Conservation (phyloP, 495 filamentous ascomycete genomes). For the Penicillium cosmopolitanum region DNA sequence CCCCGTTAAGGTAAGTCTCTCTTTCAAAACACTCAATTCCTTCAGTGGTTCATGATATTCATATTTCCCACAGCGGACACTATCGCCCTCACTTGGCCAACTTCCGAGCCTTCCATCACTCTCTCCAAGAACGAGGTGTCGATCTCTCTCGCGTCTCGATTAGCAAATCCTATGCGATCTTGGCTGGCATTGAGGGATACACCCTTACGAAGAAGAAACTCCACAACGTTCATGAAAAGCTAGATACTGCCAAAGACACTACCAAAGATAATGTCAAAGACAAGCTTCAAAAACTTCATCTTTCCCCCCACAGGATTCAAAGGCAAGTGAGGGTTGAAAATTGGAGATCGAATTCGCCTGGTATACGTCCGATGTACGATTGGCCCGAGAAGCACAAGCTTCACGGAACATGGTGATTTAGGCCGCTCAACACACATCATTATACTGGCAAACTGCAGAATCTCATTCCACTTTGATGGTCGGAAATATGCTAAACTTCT, state of each 20-base stretch:
- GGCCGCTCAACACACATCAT: no score
- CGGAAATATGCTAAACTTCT: no score
- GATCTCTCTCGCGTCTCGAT: slow-evolving; percentile 80
- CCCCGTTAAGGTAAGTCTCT: slow-evolving; percentile 37
- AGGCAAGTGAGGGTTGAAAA: background rate
- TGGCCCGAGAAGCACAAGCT: no score
- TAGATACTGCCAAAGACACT: slow-evolving; percentile 27
- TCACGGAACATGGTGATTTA: no score
- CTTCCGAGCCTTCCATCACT: slow-evolving; percentile 77
- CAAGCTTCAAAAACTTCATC: slow-evolving; percentile 23
- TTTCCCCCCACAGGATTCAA: background rate
- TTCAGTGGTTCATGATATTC: slow-evolving; percentile 16
- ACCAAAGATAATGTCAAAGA: background rate
- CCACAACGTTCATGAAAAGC: slow-evolving; percentile 46
- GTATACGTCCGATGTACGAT: no score
- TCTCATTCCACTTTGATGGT: no score
- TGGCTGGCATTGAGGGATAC: slow-evolving; percentile 83
- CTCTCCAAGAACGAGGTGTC: slow-evolving; percentile 70
- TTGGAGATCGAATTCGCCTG: no score
- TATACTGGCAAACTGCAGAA: no score
- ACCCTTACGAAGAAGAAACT: slow-evolving; percentile 62
- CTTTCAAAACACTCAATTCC: background rate
- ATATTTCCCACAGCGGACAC: slow-evolving; percentile 63
- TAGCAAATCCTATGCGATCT: slow-evolving; percentile 77
- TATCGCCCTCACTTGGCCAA: slow-evolving; percentile 82